Evolutionary conservation across 2,329 filamentous ascomycete species (phyloP).

Genomic region (Botrytis byssoidea): DNA sequence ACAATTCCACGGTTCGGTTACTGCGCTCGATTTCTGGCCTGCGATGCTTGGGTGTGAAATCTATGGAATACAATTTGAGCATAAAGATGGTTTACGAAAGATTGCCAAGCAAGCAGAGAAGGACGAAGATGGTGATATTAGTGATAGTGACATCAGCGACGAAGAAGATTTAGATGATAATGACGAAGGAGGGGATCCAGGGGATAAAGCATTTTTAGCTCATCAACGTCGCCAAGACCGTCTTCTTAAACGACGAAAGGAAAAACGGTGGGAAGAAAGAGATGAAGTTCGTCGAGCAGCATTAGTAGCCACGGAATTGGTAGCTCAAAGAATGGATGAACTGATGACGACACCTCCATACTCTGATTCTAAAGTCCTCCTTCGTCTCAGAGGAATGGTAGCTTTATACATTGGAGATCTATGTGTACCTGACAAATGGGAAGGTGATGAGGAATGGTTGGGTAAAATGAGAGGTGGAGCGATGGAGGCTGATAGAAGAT

Average conservation of each 20-base stretch:
- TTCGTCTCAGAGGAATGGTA: constrained; percentile 71
- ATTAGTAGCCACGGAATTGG: constrained; percentile 52
- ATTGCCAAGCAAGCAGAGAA: constrained; percentile 39
- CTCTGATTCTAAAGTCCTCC: constrained; percentile 62
- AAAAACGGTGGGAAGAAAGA: constrained; percentile 33
- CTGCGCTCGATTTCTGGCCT: constrained; percentile 75
- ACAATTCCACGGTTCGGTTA: constrained; percentile 57
- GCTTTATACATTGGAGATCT: constrained; percentile 75
- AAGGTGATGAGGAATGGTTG: constrained; percentile 25
- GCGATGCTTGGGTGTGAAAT: constrained; percentile 80
- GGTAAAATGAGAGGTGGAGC: constrained; percentile 21
- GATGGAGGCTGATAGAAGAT: constrained; percentile 27
- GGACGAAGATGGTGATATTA: constrained; percentile 31
- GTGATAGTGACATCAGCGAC: constrained; percentile 26
- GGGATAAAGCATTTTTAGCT: constrained; percentile 29
- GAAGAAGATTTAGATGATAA: constrained; percentile 23
- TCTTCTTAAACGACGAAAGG: constrained; percentile 23
- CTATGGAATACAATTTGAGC: constrained; percentile 67
- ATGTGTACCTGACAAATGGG: constrained; percentile 42
- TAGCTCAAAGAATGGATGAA: constrained; percentile 69
- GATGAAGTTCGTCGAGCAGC: constrained; percentile 35
- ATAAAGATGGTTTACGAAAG: constrained; percentile 45
- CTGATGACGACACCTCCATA: constrained; percentile 69
- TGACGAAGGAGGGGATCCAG: constrained; percentile 23
- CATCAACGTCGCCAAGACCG: constrained; percentile 26